Base-by-base conservation (phyloP, 2,329 filamentous ascomycete species). In the Penicillium polonicum region DNA sequence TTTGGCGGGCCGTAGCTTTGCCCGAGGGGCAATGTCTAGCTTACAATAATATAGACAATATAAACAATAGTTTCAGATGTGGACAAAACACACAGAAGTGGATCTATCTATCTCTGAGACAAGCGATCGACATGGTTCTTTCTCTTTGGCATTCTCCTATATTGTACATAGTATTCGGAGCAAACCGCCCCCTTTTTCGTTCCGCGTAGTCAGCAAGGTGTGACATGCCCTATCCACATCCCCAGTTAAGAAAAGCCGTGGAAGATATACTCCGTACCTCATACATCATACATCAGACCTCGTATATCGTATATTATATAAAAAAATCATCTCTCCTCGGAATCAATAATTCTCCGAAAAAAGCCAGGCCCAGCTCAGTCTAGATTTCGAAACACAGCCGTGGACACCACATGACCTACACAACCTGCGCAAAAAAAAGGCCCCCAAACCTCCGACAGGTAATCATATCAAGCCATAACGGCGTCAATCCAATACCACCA, bases 31-130 rank as follows among this genome's bases (percentile, higher is more conserved):
- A 31, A 38, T 21, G 54, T 38, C 27, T 51, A 56, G 19, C 48
- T 44, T n/a, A 53, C 43, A 48, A 52, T 48, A 53, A 53, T 53
- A 13, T 29, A 29, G 5, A 46, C 46, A 55, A 52, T 46, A 29
- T 25, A 39, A 25, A 54, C 48, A 52, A 53, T 53, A 57, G 55
- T 57, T 53, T 57, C 55, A 57, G 42, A 48, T 53, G 49, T 53
- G 55, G 49, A 48, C 55, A 57, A 51, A 56, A 29, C 52, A 51
- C 17, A 15, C 21, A 17, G 39, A 45, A 44, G 36, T 23, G n/a
- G 27, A 48, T 17, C 54, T 53, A 53, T 53, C 42, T 35, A 23
- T 48, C 38, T 48, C 35, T 57, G 55, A 57, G 27, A 57, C 55
- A 57, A 45, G 43, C 17, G 55, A 57, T 57, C 55, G 36, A 57